Conservation (phyloP, 2,329 filamentous ascomycete species). For the Harringtonia aguacate region DNA sequence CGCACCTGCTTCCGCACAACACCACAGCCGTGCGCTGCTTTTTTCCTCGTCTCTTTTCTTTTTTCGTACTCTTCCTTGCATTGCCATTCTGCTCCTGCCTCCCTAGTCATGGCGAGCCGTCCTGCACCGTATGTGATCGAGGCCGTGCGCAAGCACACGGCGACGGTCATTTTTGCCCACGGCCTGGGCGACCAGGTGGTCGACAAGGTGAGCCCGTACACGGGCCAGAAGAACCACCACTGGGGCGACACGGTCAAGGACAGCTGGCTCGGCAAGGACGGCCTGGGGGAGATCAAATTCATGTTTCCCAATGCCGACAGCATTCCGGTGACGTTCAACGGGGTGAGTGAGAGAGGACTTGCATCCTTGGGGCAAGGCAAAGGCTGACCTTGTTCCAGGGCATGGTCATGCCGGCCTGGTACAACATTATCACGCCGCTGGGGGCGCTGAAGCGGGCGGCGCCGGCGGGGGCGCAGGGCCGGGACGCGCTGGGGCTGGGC, state of each 20-base stretch:
- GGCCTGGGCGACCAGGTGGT: constrained; percentile 82
- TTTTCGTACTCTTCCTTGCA: too few relatives aligned
- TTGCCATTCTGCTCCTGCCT: too few relatives aligned
- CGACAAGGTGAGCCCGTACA: too few relatives aligned
- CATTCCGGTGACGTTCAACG: constrained; percentile 66
- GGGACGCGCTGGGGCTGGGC: too few relatives aligned
- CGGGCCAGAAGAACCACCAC: too few relatives aligned
- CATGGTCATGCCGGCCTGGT: constrained; percentile 79
- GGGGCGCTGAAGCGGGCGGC: too few relatives aligned
- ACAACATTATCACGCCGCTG: constrained; percentile 69
- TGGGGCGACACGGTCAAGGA: constrained; percentile 80
- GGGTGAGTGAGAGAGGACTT: constrained; percentile 38
- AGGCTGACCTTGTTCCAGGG: constrained; percentile 28
- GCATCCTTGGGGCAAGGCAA: too few relatives aligned
- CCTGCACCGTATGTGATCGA: constrained; percentile 57
- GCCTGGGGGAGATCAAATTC: constrained; percentile 85
- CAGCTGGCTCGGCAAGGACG: constrained; percentile 67
- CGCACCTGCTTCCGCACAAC: too few relatives aligned
- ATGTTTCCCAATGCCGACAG: constrained; percentile 83
- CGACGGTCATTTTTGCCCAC: constrained; percentile 89
- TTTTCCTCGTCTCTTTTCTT: too few relatives aligned
- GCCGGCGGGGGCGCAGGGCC: too few relatives aligned
- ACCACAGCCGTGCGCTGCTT: too few relatives aligned
- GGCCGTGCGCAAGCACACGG: constrained; percentile 71
- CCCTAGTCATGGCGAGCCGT: background rate